A percentile compares a stretch with the other conserved stretches of the same genome.
These are phyloP conservation scores for Aspergillus bombycis DNA, from an alignment of 2,329 filamentous ascomycete species.

Conservation along the genomic window DNA sequence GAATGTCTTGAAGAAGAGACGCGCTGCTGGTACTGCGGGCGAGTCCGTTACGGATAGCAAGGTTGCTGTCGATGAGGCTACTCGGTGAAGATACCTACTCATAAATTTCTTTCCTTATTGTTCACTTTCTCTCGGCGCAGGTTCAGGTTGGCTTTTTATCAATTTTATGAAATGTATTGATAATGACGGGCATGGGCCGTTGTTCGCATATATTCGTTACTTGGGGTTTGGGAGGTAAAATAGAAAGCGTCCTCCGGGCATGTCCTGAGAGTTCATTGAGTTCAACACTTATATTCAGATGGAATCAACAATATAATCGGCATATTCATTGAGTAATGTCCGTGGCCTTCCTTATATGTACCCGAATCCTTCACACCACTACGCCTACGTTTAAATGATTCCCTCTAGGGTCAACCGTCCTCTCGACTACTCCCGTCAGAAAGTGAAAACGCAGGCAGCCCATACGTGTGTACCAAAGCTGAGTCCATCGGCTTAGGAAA, in stretches of 20 bases:
- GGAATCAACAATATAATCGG: slow-evolving; percentile 9
- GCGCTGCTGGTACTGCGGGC: slow-evolving; percentile 30
- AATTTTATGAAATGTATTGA: slow-evolving; percentile 3
- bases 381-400: slow-evolving; percentile 15
- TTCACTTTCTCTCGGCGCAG: slow-evolving; percentile 16
- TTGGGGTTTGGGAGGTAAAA: not conserved
- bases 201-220: not conserved
- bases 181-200: not conserved
- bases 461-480: slow-evolving; percentile 1
- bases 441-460: not conserved
- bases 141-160: slow-evolving; percentile 10
- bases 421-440: slow-evolving; percentile 1
- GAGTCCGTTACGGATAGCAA: slow-evolving; percentile 32
- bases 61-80: slow-evolving; percentile 29
- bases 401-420: not conserved
- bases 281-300: slow-evolving; percentile 16
- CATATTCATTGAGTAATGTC: slow-evolving; percentile 7
- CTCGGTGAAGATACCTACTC: slow-evolving; percentile 28
- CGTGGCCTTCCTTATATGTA: slow-evolving; percentile 12
- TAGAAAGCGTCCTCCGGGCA: not conserved
- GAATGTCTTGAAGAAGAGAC: slow-evolving; percentile 88
- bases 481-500: not conserved
- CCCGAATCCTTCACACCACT: slow-evolving; percentile 9
- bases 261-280: not conserved
- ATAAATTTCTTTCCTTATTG: slow-evolving; percentile 7